Base-by-base conservation (phyloP, 208 protist species). In the Lotmaria passim region DNA sequence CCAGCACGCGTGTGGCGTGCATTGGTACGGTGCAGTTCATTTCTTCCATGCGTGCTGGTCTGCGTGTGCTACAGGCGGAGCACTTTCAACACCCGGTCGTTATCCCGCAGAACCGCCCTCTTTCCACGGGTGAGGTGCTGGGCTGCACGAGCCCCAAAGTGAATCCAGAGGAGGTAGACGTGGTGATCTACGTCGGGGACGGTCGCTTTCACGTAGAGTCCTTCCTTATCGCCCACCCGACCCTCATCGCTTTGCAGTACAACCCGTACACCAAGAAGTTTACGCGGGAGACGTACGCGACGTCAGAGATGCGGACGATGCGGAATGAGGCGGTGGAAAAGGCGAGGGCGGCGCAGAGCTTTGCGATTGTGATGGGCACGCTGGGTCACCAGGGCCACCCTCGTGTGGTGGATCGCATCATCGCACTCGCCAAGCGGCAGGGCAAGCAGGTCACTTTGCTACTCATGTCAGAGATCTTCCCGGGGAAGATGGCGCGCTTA, bases 121-220 rank as follows among this genome's bases (percentile, higher is more conserved):
- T 99, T 8, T 99, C 98, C 31, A 94, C 81, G 2, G 98, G 98
- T 17, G 99, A 99, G 74, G 88, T 99, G 58, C 85, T 99, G 10
- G 99, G 98, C 39, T 99, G 98, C 81, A 99, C 98, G 33, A 97
- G 98, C 41, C 98, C 98, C 26, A 85, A 92, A 75, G 72, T 99
- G 1, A 79, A 93, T 56, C 64, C 83, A 7, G 47, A 30, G 23
- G 65, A 61, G 14, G 58, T 90, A 19, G 93, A 98, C 75, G 46
- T 86, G 14, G 83, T 98, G 23, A 70, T 98, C 14, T 99, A 99
- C 82, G 76, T 99, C 2, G 98, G 96, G 30, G 98, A 99, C 74
- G 98, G 98, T 19, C 83, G 98, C 56, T 99, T 99, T 76, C 98
- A 99, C 79, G 82, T 99, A 7, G 98, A 99, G 85, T 96, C 96